Conservation (phyloP, 352 stramenopile species). For the Pythium vanterpoolii region DNA sequence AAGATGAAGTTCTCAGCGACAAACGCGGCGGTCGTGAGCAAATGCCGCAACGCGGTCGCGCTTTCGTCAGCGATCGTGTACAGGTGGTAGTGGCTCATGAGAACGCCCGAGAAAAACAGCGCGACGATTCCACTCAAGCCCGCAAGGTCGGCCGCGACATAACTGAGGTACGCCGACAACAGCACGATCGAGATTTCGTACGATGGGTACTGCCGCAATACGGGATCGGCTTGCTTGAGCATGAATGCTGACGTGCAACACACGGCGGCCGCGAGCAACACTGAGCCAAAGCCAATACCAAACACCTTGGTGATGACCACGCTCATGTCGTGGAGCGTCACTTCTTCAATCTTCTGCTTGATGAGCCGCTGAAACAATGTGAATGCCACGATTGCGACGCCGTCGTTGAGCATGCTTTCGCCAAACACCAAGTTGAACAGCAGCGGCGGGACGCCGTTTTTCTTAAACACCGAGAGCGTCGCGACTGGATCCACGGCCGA, state of each 20-base stretch:
- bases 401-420: constrained; percentile 95
- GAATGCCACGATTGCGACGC: constrained; percentile 87
- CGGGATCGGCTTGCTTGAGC: constrained; percentile 72
- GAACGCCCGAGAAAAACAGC: constrained; percentile 91
- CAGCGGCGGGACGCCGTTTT: constrained; percentile 75
- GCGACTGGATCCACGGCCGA: constrained; percentile 93
- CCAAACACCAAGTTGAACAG: constrained; percentile 96
- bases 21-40: constrained; percentile 78
- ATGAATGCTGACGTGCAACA: constrained; percentile 80
- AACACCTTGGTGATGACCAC: constrained; percentile 81
- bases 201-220: constrained; percentile 68
- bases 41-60: constrained; percentile 65
- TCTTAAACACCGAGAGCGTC: constrained; percentile 93
- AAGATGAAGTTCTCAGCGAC: constrained; percentile 89
- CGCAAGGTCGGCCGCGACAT: constrained; percentile 71
- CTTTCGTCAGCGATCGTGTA: constrained; percentile 81
- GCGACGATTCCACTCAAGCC: constrained; percentile 91
- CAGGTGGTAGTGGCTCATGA: constrained; percentile 87
- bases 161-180: constrained; percentile 79
- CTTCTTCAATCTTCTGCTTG: constrained; percentile 58
- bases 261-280: constrained; percentile 64
- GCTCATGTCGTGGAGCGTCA: constrained; percentile 70
- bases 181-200: constrained; percentile 89
- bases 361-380: constrained; percentile 82
- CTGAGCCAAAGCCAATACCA: constrained; percentile 78